Percentiles rank a stretch among this genome's conserved stretches.
phyloP scores from a whole-genome alignment of 75 land plant genomes.

The Selaginella tamariscina region DNA sequence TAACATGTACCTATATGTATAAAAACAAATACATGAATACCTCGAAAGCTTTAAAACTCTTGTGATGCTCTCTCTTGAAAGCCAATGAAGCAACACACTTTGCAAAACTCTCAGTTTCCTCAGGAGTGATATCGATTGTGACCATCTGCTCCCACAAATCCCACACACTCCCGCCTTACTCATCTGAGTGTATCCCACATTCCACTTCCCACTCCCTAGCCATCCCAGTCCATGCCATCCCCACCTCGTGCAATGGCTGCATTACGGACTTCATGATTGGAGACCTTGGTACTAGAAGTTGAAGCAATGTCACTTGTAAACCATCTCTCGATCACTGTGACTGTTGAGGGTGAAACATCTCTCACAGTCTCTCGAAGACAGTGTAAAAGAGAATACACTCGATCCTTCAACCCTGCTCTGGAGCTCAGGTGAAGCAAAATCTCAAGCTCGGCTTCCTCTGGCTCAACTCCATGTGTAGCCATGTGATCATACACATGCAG shows the following conservation, averaged over 20 bases:
- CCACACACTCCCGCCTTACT: conserved; percentile 34
- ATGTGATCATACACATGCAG: conserved; percentile 59
- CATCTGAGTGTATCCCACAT: conserved; percentile 27
- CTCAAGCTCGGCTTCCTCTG: conserved; percentile 48
- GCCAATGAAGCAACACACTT: conserved; percentile 41
- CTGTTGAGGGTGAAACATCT: conserved; percentile 34
- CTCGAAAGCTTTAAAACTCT: conserved; percentile 44
- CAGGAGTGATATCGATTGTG: conserved; percentile 43
- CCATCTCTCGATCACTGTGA: conserved; percentile 43
- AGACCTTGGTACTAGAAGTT: conserved; percentile 11
- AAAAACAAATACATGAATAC: conserved; percentile 17
- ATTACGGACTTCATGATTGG: conserved; percentile 19
- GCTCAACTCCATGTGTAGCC: conserved; percentile 27
- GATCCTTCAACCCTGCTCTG: conserved; percentile 31
- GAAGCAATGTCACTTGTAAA: conserved; percentile 35
- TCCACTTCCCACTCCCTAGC: conserved; percentile 59
- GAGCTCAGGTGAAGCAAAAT: conserved; percentile 42
- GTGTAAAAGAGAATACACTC: conserved; percentile 52
- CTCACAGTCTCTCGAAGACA: conserved; percentile 40
- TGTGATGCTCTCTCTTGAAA: conserved; percentile 25
- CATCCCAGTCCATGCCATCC: conserved; percentile 79
- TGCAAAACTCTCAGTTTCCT: conserved; percentile 52
- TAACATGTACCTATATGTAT: neutral
- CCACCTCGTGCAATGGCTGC: conserved; percentile 40
- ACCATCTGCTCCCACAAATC: conserved; percentile 41